Evolutionary conservation across 768 basidiomycete species (phyloP).

Genomic region (Boletus speciosus): DNA sequence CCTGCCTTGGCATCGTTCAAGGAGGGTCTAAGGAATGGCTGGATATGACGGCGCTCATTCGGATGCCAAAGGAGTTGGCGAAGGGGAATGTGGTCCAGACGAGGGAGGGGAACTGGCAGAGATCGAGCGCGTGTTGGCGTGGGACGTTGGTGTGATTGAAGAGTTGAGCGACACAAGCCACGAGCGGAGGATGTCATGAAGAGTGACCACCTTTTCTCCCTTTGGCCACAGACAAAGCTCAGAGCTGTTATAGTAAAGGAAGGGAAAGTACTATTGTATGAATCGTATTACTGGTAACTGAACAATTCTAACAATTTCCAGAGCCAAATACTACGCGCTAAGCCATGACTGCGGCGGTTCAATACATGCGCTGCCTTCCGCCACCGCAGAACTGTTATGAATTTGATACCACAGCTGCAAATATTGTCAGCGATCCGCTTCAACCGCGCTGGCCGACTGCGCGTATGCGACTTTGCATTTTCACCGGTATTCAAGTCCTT

Average conservation of each 20-base stretch:
- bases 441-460: not conserved
- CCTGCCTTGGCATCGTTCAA: not conserved
- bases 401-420: no score
- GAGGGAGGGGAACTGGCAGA: slow-evolving; percentile 29
- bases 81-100: slow-evolving; percentile 10
- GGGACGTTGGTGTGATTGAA: slow-evolving; percentile 52
- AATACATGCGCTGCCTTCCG: no score
- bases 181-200: no score
- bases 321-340: no score
- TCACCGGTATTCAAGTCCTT: not conserved
- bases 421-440: no score
- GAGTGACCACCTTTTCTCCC: no score
- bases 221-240: no score
- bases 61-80: slow-evolving; percentile 39
- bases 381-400: no score
- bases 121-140: slow-evolving; percentile 44
- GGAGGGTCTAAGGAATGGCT: slow-evolving; percentile 23
- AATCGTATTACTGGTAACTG: no score
- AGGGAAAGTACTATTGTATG: no score
- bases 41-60: slow-evolving; percentile 43
- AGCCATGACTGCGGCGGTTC: no score
- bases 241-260: not conserved
- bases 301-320: no score
- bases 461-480: not conserved
- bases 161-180: slow-evolving; percentile 25